Conservation (phyloP, 495 filamentous ascomycete genomes). For the Hypoxylon fuscum region DNA sequence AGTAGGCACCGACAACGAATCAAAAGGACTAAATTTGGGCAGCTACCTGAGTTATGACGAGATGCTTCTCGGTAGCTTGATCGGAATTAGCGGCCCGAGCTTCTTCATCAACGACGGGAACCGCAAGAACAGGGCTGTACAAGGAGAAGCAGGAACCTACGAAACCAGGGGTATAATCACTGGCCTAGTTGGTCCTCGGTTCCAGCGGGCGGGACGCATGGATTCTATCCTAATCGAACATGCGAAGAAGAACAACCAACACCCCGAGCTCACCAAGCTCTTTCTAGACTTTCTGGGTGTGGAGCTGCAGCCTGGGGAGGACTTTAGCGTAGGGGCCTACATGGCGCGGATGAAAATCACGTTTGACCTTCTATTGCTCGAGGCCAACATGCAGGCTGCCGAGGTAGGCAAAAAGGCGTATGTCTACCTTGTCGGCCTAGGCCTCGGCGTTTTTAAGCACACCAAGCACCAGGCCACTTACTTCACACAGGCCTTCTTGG, state of each 20-base stretch:
- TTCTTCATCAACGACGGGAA: constrained; percentile 42
- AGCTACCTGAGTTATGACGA: constrained; percentile 45
- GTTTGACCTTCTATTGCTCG: constrained; percentile 42
- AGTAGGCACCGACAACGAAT: constrained; percentile 17
- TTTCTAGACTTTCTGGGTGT: constrained; percentile 34
- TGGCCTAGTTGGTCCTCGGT: constrained; percentile 42
- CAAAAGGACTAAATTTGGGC: constrained; percentile 3
- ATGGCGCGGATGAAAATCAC: constrained; percentile 44
- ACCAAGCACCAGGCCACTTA: constrained; percentile 14
- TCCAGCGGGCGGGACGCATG: constrained; percentile 38
- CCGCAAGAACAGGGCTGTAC: constrained; percentile 20
- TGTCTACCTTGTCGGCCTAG: constrained; percentile 49
- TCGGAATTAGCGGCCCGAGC: constrained; percentile 42
- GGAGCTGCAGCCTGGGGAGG: background rate
- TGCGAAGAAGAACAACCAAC: constrained; percentile 1
- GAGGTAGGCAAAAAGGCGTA: constrained; percentile 40
- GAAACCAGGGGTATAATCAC: constrained; percentile 41
- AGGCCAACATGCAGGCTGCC: constrained; percentile 42
- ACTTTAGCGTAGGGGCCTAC: constrained; percentile 35
- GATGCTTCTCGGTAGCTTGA: constrained; percentile 42
- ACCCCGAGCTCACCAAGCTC: constrained; percentile 30
- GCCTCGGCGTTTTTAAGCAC: constrained; percentile 47
- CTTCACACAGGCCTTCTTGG: constrained; percentile 41
- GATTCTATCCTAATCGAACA: constrained; percentile 23
- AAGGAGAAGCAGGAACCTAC: constrained; percentile 10